These are phyloP conservation scores for Chrysoporthe deuterocubensis DNA, from an alignment of 2,329 filamentous ascomycete genomes.

Conservation along the genomic window DNA sequence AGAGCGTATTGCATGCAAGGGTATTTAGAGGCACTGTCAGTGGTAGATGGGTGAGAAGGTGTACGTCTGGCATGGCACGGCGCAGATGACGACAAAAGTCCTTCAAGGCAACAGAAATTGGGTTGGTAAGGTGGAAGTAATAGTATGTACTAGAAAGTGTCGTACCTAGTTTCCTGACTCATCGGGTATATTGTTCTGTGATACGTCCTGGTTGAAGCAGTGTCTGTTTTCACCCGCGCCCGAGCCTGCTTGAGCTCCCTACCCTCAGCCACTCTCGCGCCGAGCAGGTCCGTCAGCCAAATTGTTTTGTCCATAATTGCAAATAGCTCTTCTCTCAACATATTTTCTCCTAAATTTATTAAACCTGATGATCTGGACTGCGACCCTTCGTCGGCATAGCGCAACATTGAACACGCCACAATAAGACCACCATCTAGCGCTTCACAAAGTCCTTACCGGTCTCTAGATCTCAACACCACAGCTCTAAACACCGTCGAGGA, in stretches of 20 bases:
- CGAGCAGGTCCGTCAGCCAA: background rate
- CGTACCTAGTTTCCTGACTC: background rate
- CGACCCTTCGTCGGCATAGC: too few relatives aligned
- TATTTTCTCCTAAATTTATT: too few relatives aligned
- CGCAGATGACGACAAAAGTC: background rate
- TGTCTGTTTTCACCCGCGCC: background rate
- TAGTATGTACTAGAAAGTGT: background rate
- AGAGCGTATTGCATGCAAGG: background rate
- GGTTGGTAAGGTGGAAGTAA: background rate
- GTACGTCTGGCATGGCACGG: conserved; percentile 7
- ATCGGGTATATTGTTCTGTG: background rate
- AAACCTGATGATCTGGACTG: too few relatives aligned
- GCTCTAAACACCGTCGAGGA: too few relatives aligned
- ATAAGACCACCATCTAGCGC: too few relatives aligned
- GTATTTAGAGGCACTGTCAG: background rate
- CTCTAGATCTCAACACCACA: too few relatives aligned
- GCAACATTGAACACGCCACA: too few relatives aligned
- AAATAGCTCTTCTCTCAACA: too few relatives aligned
- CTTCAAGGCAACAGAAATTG: background rate
- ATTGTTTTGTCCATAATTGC: background rate
- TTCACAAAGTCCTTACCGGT: too few relatives aligned
- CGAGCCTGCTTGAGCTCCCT: too few relatives aligned
- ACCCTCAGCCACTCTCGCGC: too few relatives aligned
- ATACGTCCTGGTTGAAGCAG: background rate
- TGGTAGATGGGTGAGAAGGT: background rate